phyloP scores from a whole-genome alignment of 23 red algal species.

The Gracilaria caudata region DNA sequence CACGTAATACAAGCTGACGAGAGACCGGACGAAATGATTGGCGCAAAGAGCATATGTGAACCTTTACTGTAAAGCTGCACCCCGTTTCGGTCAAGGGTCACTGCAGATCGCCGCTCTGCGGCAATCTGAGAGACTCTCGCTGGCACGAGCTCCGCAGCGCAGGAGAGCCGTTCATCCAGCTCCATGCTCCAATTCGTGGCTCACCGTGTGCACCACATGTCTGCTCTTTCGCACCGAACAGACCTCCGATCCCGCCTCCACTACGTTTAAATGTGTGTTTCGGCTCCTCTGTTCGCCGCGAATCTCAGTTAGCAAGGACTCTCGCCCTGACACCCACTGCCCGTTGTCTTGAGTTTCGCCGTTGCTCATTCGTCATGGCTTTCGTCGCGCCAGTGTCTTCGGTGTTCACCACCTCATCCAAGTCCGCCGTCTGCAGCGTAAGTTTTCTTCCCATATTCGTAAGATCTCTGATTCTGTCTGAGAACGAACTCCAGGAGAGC shows the following conservation, averaged over 20 bases:
- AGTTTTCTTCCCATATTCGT: conserved; percentile 7
- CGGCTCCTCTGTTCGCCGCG: neutral
- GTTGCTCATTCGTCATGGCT: neutral
- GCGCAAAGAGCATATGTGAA: neutral
- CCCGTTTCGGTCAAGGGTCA: neutral
- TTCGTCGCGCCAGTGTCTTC: conserved; percentile 47
- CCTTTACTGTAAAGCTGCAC: neutral
- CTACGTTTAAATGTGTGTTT: conserved; percentile 6
- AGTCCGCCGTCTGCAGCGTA: conserved; percentile 53
- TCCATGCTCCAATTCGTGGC: conserved; percentile 39
- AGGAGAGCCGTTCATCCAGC: conserved; percentile 26
- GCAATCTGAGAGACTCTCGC: conserved; percentile 2
- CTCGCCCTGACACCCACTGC: neutral
- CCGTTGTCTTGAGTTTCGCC: conserved; percentile 4
- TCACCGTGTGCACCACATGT: conserved; percentile 7
- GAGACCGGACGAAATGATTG: neutral
- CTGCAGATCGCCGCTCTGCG: conserved; percentile 3
- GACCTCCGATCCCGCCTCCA: conserved; percentile 21
- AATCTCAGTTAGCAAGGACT: neutral
- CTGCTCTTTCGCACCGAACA: neutral
- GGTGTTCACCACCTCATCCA: conserved; percentile 42
- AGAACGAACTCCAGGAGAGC: too few relatives aligned
- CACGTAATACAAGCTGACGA: neutral
- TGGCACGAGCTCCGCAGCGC: conserved; percentile 24
- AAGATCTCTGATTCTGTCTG: too few relatives aligned